Conservation (phyloP, 108 stramenopile genomes). For the Cyclotella sp. region DNA sequence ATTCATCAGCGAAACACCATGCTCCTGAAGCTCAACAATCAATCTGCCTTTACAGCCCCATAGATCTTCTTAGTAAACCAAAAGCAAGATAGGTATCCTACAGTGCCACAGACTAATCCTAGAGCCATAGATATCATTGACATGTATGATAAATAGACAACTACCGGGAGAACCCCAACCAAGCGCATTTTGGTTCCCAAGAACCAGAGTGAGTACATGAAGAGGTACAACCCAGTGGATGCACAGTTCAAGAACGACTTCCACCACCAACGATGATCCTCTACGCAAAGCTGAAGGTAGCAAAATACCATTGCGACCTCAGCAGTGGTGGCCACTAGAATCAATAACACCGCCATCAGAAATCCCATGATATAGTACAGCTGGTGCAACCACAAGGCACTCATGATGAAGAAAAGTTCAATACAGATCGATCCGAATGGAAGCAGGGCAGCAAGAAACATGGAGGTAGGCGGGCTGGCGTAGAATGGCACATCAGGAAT, state of each 20-base stretch:
- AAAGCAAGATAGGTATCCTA: constrained; percentile 87
- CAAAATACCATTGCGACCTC: constrained; percentile 96
- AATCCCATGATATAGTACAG: constrained; percentile 99
- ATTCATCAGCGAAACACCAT: not conserved
- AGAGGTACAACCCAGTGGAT: constrained; percentile 93
- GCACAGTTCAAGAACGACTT: constrained; percentile 96
- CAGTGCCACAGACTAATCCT: constrained; percentile 92
- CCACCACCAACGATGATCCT: constrained; percentile 99
- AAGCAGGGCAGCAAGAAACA: constrained; percentile 90
- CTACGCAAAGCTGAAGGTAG: constrained; percentile 98
- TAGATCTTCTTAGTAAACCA: constrained; percentile 89
- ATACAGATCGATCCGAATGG: constrained; percentile 99
- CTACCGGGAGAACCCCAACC: constrained; percentile 82
- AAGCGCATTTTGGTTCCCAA: constrained; percentile 87
- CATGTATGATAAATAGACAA: constrained; percentile 99
- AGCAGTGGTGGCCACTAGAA: constrained; percentile 94
- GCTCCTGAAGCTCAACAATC: constrained; percentile 10
- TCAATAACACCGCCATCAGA: constrained; percentile 92
- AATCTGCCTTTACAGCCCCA: constrained; percentile 88
- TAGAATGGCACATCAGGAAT: constrained; percentile 93
- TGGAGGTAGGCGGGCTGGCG: constrained; percentile 69
- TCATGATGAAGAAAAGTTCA: constrained; percentile 99
- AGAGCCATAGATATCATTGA: constrained; percentile 92
- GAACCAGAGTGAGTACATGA: constrained; percentile 97
- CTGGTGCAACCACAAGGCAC: constrained; percentile 97